These are phyloP conservation scores for Ogataea trehalophila DNA, from an alignment of 805 yeast genomes.

Conservation along the genomic window DNA sequence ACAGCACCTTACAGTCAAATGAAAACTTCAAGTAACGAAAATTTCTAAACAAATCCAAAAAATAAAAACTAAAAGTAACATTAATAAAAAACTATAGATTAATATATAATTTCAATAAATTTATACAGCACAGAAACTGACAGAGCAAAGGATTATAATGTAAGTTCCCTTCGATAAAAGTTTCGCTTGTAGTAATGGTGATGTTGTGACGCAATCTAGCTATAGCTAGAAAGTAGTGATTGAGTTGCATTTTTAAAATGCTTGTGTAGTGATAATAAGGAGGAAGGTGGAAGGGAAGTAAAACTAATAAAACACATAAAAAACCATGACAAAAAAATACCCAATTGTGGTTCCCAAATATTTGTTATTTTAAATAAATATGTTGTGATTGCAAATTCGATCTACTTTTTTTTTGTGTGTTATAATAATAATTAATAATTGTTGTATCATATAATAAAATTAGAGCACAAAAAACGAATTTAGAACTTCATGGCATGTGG, in stretches of 20 bases:
- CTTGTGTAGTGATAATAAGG: not conserved
- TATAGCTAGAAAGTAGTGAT: not conserved
- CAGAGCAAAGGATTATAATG: not conserved
- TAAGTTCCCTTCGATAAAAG: not conserved
- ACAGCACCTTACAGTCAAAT: not conserved
- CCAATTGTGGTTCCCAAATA: constrained; percentile 1
- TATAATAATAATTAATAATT: not conserved
- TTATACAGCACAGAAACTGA: not conserved
- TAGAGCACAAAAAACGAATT: constrained; percentile 21
- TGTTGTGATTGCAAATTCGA: not conserved
- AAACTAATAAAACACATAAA: constrained; percentile 1
- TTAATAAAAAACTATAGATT: constrained; percentile 1
- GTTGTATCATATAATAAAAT: not conserved
- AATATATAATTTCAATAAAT: not conserved
- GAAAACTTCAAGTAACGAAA: not conserved
- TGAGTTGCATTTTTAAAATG: not conserved
- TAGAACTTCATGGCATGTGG: constrained; percentile 98
- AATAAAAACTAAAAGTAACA: constrained; percentile 3
- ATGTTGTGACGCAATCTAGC: not conserved
- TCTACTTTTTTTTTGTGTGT: not conserved
- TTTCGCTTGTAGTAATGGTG: not conserved
- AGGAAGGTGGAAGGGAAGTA: not conserved
- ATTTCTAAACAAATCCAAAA: not conserved
- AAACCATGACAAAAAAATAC: constrained; percentile 1
- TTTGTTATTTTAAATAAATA: not conserved